Evolutionary conservation across 202 grass and related monocot genomes (phyloP).

Genomic region (Eragrostis tef): DNA sequence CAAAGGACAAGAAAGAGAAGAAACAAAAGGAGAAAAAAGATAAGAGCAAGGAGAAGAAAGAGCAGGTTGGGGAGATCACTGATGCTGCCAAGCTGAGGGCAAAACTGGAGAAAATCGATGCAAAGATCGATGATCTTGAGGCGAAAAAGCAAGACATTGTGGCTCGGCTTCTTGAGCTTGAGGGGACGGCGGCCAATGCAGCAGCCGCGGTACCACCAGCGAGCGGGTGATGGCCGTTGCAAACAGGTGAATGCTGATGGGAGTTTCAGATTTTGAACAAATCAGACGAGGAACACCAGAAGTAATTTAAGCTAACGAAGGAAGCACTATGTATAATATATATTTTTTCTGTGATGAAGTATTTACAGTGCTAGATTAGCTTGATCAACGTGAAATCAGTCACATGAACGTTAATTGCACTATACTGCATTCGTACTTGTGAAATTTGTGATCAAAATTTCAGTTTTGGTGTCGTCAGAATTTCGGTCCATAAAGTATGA

Average conservation of each 20-base stretch:
- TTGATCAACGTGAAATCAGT: not conserved
- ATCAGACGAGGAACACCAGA: not conserved
- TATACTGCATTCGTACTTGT: not conserved
- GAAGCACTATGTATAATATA: not conserved
- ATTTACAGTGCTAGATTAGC: too few species aligned
- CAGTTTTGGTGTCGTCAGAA: not conserved
- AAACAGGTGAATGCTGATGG: not conserved
- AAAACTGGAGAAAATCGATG: conserved; percentile 58
- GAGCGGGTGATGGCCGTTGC: conserved; percentile 27
- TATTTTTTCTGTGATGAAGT: too few species aligned
- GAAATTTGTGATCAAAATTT: not conserved
- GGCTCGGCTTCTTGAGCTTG: conserved; percentile 38
- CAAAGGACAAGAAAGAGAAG: conserved; percentile 47
- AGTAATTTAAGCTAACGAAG: not conserved
- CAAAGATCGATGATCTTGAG: conserved; percentile 55
- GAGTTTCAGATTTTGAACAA: not conserved
- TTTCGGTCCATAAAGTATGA: not conserved
- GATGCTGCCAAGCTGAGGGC: conserved; percentile 43
- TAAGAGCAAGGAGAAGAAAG: conserved; percentile 36
- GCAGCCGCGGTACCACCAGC: conserved; percentile 11
- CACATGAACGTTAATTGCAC: not conserved
- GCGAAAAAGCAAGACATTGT: conserved; percentile 56
- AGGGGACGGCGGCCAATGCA: not conserved
- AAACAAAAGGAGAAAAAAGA: conserved; percentile 45
- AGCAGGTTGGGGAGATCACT: conserved; percentile 29